Percentiles rank a stretch among this genome's conserved stretches.
Conservation (phyloP, 2,329 filamentous ascomycete species). For the Bipolaris oryzae region DNA sequence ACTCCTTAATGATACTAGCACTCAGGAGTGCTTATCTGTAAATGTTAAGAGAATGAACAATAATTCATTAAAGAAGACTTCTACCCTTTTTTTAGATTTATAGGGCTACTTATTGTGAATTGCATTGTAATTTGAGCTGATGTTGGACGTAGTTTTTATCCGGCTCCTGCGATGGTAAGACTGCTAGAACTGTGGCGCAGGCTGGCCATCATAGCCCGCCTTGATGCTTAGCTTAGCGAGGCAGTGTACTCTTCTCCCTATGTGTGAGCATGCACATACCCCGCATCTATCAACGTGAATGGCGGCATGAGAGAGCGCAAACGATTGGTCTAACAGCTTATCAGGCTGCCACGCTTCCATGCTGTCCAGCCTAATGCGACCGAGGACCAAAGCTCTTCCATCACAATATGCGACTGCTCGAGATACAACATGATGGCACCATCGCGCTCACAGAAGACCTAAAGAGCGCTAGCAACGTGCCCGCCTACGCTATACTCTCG, state of each 20-base stretch:
- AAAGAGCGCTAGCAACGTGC: background rate
- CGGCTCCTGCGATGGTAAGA: background rate
- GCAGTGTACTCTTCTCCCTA: background rate
- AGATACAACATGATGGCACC: slow-evolving; percentile 5
- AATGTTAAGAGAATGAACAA: too few species aligned
- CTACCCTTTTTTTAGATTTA: too few species aligned
- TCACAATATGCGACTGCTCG: slow-evolving; percentile 1
- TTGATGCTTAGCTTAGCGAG: slow-evolving; percentile 3
- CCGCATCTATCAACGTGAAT: background rate
- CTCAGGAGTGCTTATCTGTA: too few species aligned
- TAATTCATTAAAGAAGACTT: too few species aligned
- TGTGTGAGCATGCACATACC: background rate
- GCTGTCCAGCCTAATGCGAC: slow-evolving; percentile 1
- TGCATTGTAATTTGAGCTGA: too few species aligned
- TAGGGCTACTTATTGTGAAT: too few species aligned
- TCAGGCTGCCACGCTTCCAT: background rate
- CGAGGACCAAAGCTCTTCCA: background rate
- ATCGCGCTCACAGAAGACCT: slow-evolving; percentile 3
- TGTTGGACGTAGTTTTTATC: too few species aligned
- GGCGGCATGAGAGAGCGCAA: slow-evolving; percentile 1
- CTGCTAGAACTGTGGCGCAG: too few species aligned
- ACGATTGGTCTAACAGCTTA: background rate
- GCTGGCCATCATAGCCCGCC: background rate
- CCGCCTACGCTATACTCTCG: background rate
- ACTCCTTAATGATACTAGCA: too few species aligned